Evolutionary conservation across 1,139 yeast genomes (phyloP), one percentile per base, ranked within the genome.

Genomic region (Magnusiomyces fungicola): DNA sequence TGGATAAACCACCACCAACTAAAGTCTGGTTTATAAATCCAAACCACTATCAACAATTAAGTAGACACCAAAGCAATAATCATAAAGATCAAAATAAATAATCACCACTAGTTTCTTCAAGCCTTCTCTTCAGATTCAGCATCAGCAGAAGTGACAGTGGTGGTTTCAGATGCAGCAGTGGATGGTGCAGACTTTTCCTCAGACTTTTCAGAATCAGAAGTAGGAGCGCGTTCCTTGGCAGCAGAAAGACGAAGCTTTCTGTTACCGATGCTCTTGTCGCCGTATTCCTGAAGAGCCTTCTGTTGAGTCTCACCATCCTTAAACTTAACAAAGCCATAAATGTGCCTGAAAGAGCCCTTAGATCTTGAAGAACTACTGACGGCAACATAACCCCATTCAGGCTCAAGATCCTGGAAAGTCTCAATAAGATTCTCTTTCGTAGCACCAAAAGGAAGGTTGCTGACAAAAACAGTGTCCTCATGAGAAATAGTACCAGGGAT

Each of bases 321-420:
- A 50, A 81, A 68, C 24, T 74, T 75, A 39, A 80, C 76, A 56
- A 82, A 69, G 1, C 82, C 86, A 50, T 79, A 75, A 42, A 32
- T 37, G 21, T 36, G 34, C n/a, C 29, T 27, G 43, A 44, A 45
- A 22, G 37, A 18, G 16, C 51, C 46, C 16, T 42, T 39, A 1
- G 42, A 37, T n/a, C 44, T 40, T 3, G 25, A 12, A 21, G 30
- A 43, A 6, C 43, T 25, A 32, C 41, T 46, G 24, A 38, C 37
- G 14, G 47, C 25, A 27, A 46, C 38, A 39, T 43, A 40, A 16
- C 43, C 42, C 52, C 52, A 49, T n/a, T 49, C 44, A 18, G 63
- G 62, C 23, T 49, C 52, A 36, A 58, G 52, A 25, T 53, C 61
- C 42, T 53, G 52, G 37, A 63, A 55, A 45, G 60, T 50, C 51